phyloP scores from a whole-genome alignment of 805 yeast species.

The Spathaspora passalidarum region DNA sequence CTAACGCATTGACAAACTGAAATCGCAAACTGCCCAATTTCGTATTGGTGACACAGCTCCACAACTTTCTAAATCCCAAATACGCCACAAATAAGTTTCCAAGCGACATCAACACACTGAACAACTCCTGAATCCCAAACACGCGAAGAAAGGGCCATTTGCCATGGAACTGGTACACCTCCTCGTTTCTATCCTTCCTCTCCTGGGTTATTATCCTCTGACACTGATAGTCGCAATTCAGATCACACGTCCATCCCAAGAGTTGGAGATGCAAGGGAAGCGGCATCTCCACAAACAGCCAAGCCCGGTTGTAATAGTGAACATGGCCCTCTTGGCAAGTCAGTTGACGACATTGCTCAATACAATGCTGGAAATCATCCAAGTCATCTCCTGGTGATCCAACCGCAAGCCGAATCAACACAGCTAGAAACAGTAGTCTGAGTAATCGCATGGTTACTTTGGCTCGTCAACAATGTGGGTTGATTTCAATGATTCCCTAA shows the following conservation, averaged over 20 bases:
- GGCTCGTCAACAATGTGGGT: too few species aligned
- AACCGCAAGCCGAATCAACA: neutral
- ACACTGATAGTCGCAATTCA: conserved; percentile 91
- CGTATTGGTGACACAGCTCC: neutral
- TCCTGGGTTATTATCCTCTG: conserved; percentile 69
- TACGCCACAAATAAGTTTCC: conserved; percentile 48
- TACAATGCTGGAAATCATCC: conserved; percentile 55
- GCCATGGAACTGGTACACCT: conserved; percentile 85
- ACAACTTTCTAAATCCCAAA: conserved; percentile 37
- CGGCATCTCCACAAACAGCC: conserved; percentile 37
- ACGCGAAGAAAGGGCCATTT: conserved; percentile 92
- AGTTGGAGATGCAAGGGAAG: conserved; percentile 40
- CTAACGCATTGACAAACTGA: conserved; percentile 31
- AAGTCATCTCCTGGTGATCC: conserved; percentile 65
- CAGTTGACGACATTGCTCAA: conserved; percentile 45
- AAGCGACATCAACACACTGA: conserved; percentile 75
- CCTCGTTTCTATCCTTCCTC: conserved; percentile 46
- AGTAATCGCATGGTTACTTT: too few species aligned
- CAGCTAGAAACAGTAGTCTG: too few species aligned
- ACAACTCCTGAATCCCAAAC: conserved; percentile 81
- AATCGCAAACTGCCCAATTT: conserved; percentile 7
- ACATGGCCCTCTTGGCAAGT: conserved; percentile 26
- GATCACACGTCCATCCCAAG: conserved; percentile 70
- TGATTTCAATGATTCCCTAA: too few species aligned
- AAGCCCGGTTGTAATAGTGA: conserved; percentile 25